Percentiles rank a stretch among this genome's conserved stretches.
Conservation (phyloP, 1,284 basidiomycete genomes). For the Austropuccinia psidii region DNA sequence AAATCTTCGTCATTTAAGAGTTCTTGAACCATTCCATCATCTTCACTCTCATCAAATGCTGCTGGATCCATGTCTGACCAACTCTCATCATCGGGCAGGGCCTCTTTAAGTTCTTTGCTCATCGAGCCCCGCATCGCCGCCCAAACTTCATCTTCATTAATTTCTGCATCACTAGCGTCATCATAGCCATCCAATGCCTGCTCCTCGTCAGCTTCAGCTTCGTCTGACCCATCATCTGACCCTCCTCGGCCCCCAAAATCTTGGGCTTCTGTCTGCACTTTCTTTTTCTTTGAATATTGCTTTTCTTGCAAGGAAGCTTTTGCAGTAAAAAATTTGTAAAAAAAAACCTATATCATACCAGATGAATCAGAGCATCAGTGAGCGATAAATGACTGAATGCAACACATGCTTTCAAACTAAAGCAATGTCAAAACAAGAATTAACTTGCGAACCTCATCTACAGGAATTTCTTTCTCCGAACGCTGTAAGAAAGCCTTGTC, state of each 20-base stretch:
- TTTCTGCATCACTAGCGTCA: slow-evolving; percentile 37
- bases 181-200: slow-evolving; percentile 39
- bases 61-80: slow-evolving; percentile 45
- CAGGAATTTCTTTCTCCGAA: slow-evolving; percentile 72
- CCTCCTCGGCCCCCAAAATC: slow-evolving; percentile 46
- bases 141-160: slow-evolving; percentile 49
- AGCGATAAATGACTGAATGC: slow-evolving; percentile 60
- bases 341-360: slow-evolving; percentile 51
- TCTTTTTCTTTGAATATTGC: slow-evolving; percentile 44
- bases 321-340: slow-evolving; percentile 50
- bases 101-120: slow-evolving; percentile 47
- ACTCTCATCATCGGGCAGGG: slow-evolving; percentile 57
- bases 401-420: slow-evolving; percentile 51
- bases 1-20: slow-evolving; percentile 58
- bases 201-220: slow-evolving; percentile 37
- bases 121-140: slow-evolving; percentile 50
- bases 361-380: slow-evolving; percentile 46
- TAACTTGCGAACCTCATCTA: slow-evolving; percentile 3
- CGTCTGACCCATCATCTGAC: slow-evolving; percentile 45
- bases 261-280: slow-evolving; percentile 49
- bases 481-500: slow-evolving; percentile 67
- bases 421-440: neutral
- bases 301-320: slow-evolving; percentile 41
- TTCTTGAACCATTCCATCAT: neutral
- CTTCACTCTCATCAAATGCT: slow-evolving; percentile 3